Conservation (phyloP, 1,139 yeast species). For the Chernovozyma aurita region DNA sequence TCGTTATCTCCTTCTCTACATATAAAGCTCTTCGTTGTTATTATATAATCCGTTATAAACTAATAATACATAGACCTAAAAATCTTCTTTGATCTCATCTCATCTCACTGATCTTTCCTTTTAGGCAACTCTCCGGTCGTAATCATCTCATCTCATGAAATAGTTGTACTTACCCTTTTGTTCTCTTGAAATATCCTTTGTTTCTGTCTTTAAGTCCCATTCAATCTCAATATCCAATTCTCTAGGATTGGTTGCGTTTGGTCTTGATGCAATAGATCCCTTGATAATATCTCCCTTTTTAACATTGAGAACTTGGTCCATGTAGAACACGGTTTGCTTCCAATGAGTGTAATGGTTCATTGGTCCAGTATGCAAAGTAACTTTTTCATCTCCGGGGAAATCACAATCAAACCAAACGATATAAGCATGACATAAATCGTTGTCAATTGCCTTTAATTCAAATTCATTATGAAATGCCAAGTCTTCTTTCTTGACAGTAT, state of each 20-base stretch:
- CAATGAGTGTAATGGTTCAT: conserved; percentile 83
- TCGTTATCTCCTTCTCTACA: too few species aligned
- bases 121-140: too few species aligned
- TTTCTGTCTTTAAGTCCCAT: conserved; percentile 57
- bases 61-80: too few species aligned
- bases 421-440: conserved; percentile 82
- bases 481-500: conserved; percentile 80
- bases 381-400: conserved; percentile 63
- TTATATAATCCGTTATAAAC: too few species aligned
- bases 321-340: conserved; percentile 96
- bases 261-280: conserved; percentile 71
- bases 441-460: conserved; percentile 66
- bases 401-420: conserved; percentile 95
- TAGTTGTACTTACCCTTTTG: conserved; percentile 56
- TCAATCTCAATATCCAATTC: conserved; percentile 68
- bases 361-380: conserved; percentile 76
- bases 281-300: conserved; percentile 71
- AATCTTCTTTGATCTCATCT: too few species aligned
- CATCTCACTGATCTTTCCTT: too few species aligned
- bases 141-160: conserved; percentile 68
- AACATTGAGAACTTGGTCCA: conserved; percentile 75
- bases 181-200: conserved; percentile 49
- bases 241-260: conserved; percentile 76
- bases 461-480: conserved; percentile 70
- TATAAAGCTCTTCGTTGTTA: too few species aligned